Percentiles rank a stretch among this genome's conserved stretches.
phyloP scores from a whole-genome alignment of 2,329 filamentous ascomycete genomes.

The Fusarium sp. region DNA sequence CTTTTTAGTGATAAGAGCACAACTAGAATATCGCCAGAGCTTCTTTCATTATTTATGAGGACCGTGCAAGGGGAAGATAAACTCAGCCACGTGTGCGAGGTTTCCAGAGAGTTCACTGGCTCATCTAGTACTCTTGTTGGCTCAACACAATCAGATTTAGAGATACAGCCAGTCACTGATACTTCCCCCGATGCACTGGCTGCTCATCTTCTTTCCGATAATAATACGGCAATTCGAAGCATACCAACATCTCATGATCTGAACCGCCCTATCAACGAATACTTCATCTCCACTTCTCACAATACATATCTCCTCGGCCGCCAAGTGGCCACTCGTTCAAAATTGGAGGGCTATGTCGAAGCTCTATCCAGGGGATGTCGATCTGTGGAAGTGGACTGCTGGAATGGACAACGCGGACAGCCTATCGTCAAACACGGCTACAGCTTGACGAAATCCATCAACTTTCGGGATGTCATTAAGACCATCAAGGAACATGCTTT shows the following conservation, averaged over 20 bases:
- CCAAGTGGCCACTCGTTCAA: constrained; percentile 18
- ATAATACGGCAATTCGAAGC: background rate
- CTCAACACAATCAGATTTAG: background rate
- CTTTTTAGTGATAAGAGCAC: accelerated
- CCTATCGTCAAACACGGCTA: constrained; percentile 31
- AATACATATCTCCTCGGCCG: constrained; percentile 30
- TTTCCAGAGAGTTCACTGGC: accelerated
- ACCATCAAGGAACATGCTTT: constrained; percentile 12
- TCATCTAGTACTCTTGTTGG: background rate
- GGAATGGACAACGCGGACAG: constrained; percentile 25
- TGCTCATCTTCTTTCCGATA: background rate
- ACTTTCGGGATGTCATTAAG: constrained; percentile 4
- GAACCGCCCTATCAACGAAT: constrained; percentile 20
- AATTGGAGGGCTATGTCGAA: constrained; percentile 12
- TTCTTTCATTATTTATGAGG: background rate
- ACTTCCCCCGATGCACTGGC: accelerated
- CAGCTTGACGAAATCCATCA: constrained; percentile 21
- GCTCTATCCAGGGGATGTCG: constrained; percentile 15
- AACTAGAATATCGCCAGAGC: accelerated
- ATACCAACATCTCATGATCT: accelerated
- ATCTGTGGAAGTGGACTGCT: constrained; percentile 25
- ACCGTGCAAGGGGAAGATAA: background rate
- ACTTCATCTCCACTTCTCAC: constrained; percentile 30
- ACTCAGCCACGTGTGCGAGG: accelerated
- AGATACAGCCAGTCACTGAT: background rate